A percentile compares a stretch with the other conserved stretches of the same genome.
phyloP scores from a whole-genome alignment of 2,329 filamentous ascomycete genomes.

The Penicillium sp. region DNA sequence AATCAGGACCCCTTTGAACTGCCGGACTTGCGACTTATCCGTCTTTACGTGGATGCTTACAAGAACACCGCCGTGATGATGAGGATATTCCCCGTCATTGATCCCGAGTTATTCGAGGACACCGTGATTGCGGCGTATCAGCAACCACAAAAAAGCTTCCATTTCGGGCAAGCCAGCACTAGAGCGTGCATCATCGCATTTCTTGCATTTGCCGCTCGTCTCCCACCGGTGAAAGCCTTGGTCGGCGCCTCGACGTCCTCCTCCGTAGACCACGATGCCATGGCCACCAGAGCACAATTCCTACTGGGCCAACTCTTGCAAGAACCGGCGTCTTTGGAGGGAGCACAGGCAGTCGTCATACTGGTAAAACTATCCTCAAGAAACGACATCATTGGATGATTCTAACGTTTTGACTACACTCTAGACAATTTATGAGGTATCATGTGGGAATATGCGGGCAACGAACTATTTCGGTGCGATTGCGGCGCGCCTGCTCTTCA shows the following conservation, averaged over 20 bases:
- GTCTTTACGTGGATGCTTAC: constrained; percentile 35
- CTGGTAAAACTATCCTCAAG: constrained; percentile 40
- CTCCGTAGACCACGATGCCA: constrained; percentile 43
- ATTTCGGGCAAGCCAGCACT: constrained; percentile 33
- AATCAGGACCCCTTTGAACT: constrained; percentile 31
- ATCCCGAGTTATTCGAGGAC: constrained; percentile 47
- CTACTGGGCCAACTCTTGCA: constrained; percentile 46
- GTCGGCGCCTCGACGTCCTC: not conserved
- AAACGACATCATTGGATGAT: not conserved
- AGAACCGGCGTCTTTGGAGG: constrained; percentile 43
- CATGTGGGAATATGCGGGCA: constrained; percentile 49
- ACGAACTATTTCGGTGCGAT: constrained; percentile 47
- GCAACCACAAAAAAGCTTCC: constrained; percentile 13
- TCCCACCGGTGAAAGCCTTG: constrained; percentile 14
- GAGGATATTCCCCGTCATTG: constrained; percentile 51
- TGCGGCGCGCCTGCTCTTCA: constrained; percentile 50
- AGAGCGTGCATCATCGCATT: constrained; percentile 54
- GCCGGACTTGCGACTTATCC: constrained; percentile 35
- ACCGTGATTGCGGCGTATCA: constrained; percentile 50
- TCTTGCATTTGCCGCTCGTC: constrained; percentile 38
- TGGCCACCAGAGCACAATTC: constrained; percentile 42
- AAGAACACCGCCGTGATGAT: constrained; percentile 36
- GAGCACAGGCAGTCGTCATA: constrained; percentile 49
- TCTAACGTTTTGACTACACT: not conserved
- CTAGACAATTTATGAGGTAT: constrained; percentile 45